Evolutionary conservation across 192 early-diverging fungal genomes (phyloP).

Genomic region (Coemansia asiatica): DNA sequence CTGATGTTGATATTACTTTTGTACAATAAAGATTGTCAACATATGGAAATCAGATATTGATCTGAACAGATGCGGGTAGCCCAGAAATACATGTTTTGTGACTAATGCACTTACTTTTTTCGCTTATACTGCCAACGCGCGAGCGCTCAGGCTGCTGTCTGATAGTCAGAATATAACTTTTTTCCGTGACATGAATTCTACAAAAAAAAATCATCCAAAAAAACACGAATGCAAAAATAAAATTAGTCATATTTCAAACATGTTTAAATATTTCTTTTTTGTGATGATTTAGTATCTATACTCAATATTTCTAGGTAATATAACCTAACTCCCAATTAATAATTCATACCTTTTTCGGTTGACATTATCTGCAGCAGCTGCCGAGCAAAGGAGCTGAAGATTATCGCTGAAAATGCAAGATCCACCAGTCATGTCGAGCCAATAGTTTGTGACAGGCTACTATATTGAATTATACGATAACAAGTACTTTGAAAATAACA

Average conservation of each 20-base stretch:
- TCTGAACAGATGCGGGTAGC: too few species aligned
- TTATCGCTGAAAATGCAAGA: constrained; percentile 21
- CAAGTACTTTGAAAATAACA: too few species aligned
- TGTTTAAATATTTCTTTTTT: too few species aligned
- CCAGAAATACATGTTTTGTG: too few species aligned
- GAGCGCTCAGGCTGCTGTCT: constrained; percentile 89
- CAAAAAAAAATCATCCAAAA: neutral
- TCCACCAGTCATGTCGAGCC: constrained; percentile 9
- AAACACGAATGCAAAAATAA: neutral
- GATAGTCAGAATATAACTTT: constrained; percentile 60
- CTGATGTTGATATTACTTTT: too few species aligned
- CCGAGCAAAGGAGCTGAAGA: constrained; percentile 50
- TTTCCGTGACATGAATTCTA: neutral
- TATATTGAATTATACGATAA: neutral
- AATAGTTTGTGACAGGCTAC: neutral
- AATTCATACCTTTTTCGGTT: neutral
- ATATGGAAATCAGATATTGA: too few species aligned
- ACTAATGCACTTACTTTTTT: constrained; percentile 66
- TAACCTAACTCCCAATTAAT: neutral
- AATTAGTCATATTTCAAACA: too few species aligned
- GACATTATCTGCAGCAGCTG: constrained; percentile 26
- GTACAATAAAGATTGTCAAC: too few species aligned
- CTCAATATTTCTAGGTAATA: too few species aligned
- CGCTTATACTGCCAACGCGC: constrained; percentile 85
- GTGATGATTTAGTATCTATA: too few species aligned